Conservation (phyloP, 2,329 filamentous ascomycete species). For the Ophiosphaerella herpotricha region DNA sequence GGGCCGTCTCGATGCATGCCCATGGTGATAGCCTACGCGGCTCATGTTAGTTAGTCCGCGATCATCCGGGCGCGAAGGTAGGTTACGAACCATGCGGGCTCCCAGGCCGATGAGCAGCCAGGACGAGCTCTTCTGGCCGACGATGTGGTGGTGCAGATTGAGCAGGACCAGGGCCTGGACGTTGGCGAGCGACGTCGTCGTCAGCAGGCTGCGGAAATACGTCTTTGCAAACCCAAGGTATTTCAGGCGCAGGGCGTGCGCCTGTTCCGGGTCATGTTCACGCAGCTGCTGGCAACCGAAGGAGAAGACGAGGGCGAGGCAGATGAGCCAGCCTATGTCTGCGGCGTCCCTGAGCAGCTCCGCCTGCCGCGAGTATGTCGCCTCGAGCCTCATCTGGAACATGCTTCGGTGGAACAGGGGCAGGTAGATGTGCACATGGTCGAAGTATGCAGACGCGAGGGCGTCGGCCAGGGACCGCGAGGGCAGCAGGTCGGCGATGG, state of each 20-base stretch:
- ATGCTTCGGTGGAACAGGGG: constrained; percentile 49
- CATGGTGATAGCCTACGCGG: constrained; percentile 45
- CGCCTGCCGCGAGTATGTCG: constrained; percentile 40
- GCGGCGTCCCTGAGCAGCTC: constrained; percentile 32
- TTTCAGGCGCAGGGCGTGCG: constrained; percentile 23
- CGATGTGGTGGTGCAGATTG: constrained; percentile 49
- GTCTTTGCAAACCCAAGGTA: constrained; percentile 39
- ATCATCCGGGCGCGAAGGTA: not conserved
- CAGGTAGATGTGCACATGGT: constrained; percentile 44
- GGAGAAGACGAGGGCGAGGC: constrained; percentile 48
- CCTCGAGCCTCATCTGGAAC: constrained; percentile 47
- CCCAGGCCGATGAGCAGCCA: constrained; percentile 50
- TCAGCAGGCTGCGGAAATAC: constrained; percentile 44
- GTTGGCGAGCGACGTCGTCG: constrained; percentile 47
- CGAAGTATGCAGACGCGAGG: constrained; percentile 49
- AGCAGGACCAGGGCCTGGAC: constrained; percentile 51
- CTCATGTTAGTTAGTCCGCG: too few species aligned
- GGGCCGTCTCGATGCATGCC: constrained; percentile 52
- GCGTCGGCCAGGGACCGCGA: constrained; percentile 44
- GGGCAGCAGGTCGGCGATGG: constrained; percentile 39
- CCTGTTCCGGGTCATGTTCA: constrained; percentile 31
- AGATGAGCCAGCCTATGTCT: constrained; percentile 50
- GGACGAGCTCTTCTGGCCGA: constrained; percentile 49
- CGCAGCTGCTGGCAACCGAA: constrained; percentile 49
- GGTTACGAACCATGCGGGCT: constrained; percentile 42